A percentile compares a stretch with the other conserved stretches of the same genome.
These are phyloP conservation scores for Melanogaster broomeanus DNA, from an alignment of 768 basidiomycete genomes.

Conservation along the genomic window DNA sequence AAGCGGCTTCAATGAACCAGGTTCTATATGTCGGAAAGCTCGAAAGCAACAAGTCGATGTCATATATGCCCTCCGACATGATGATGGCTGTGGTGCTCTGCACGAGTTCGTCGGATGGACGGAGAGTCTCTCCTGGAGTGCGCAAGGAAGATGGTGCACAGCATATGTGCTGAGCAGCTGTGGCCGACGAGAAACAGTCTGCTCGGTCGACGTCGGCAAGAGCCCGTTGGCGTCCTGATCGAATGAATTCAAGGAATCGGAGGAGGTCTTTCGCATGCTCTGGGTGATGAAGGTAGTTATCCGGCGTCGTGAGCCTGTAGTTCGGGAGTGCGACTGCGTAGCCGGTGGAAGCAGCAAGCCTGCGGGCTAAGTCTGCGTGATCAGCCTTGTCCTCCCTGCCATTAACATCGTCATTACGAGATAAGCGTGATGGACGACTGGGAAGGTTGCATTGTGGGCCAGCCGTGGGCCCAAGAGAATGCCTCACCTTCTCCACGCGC, in stretches of 20 bases:
- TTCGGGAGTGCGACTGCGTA: constrained; percentile 73
- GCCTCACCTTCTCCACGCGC: constrained; percentile 79
- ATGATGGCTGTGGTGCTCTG: constrained; percentile 53
- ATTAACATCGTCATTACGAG: constrained; percentile 3
- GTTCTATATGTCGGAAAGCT: constrained; percentile 67
- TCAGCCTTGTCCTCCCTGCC: constrained; percentile 73
- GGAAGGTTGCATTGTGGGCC: too few relatives aligned
- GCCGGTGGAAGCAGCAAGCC: constrained; percentile 49
- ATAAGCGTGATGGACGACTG: background rate
- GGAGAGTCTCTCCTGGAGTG: constrained; percentile 37
- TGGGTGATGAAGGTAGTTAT: constrained; percentile 58
- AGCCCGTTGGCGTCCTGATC: constrained; percentile 26
- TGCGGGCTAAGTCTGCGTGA: constrained; percentile 53
- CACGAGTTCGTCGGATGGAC: constrained; percentile 46
- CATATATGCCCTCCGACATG: constrained; percentile 78
- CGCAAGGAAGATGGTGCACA: constrained; percentile 68
- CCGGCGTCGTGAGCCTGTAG: constrained; percentile 65
- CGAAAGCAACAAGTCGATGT: constrained; percentile 62
- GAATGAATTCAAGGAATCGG: constrained; percentile 58
- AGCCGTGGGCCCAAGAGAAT: too few relatives aligned
- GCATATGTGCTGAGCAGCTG: constrained; percentile 83
- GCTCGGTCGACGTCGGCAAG: constrained; percentile 39
- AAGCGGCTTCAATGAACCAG: constrained; percentile 70
- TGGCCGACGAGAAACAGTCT: constrained; percentile 69
- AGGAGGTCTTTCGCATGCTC: constrained; percentile 69